A percentile compares a stretch with the other conserved stretches of the same genome.
Evolutionary conservation across 1,284 basidiomycete genomes (phyloP).

Genomic region (Fomitopsis pinicola): DNA sequence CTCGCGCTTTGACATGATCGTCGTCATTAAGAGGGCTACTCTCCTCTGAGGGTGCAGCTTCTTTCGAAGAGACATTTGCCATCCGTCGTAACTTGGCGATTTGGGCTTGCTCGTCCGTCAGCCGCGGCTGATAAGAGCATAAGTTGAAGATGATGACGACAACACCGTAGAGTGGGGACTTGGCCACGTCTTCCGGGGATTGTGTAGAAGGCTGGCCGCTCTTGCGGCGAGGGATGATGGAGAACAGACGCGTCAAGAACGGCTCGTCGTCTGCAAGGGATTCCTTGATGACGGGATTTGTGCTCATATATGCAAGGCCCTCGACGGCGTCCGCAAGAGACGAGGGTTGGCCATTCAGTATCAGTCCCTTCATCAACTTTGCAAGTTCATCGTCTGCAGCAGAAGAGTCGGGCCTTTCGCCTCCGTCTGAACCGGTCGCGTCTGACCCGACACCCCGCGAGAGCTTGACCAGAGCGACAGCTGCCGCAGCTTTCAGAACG

Average conservation of each 20-base stretch:
- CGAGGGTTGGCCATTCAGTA: slow-evolving; percentile 37
- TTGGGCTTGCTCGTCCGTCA: slow-evolving; percentile 78
- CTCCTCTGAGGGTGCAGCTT: slow-evolving; percentile 22
- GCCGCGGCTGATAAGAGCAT: slow-evolving; percentile 60
- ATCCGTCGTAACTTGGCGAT: slow-evolving; percentile 73
- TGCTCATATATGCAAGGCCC: slow-evolving; percentile 78
- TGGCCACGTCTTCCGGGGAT: slow-evolving; percentile 30
- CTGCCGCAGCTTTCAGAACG: slow-evolving; percentile 55
- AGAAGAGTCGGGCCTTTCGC: slow-evolving; percentile 25
- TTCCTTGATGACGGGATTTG: slow-evolving; percentile 64
- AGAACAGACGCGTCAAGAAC: slow-evolving; percentile 63
- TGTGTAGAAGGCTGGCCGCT: slow-evolving; percentile 16
- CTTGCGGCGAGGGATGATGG: slow-evolving; percentile 51
- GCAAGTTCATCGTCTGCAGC: slow-evolving; percentile 42
- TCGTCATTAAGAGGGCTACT: slow-evolving; percentile 51
- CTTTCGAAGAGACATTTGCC: slow-evolving; percentile 43
- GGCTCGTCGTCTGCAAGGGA: slow-evolving; percentile 47
- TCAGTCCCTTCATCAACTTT: slow-evolving; percentile 52
- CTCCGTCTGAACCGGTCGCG: slow-evolving; percentile 31
- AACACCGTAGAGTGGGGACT: slow-evolving; percentile 71
- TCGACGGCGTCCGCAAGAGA: slow-evolving; percentile 69
- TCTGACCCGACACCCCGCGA: slow-evolving; percentile 54
- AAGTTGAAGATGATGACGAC: slow-evolving; percentile 74
- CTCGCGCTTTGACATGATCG: slow-evolving; percentile 56
- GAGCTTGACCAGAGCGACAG: slow-evolving; percentile 76